phyloP scores from a whole-genome alignment of 108 stramenopile genomes.

The Schizochytrium sp. region DNA sequence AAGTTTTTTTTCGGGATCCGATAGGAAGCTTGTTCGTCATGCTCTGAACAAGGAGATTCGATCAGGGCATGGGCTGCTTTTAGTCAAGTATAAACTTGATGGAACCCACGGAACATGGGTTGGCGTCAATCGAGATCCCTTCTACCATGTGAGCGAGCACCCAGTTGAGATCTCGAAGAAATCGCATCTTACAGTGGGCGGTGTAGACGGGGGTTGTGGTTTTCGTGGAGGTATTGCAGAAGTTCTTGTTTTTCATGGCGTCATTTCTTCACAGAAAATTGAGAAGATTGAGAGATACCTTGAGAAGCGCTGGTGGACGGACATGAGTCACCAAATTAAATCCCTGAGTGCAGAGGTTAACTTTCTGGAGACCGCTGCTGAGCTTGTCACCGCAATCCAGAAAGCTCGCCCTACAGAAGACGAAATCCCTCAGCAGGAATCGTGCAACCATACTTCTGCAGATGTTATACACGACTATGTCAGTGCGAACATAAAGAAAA shows the following conservation, averaged over 20 bases:
- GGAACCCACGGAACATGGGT: neutral
- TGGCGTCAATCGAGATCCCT: constrained; percentile 33
- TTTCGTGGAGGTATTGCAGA: constrained; percentile 29
- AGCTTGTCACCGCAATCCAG: too few species aligned
- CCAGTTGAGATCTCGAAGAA: constrained; percentile 14
- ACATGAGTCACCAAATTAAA: neutral
- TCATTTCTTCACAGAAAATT: neutral
- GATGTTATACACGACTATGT: too few species aligned
- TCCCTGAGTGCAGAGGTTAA: neutral
- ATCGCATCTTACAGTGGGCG: constrained; percentile 19
- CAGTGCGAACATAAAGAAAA: too few species aligned
- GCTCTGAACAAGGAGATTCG: neutral
- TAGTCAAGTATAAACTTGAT: constrained; percentile 43
- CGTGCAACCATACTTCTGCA: too few species aligned
- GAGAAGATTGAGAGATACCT: neutral
- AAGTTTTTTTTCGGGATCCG: constrained; percentile 1
- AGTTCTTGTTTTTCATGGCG: neutral
- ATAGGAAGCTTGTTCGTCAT: neutral
- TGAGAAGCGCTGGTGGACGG: constrained; percentile 35
- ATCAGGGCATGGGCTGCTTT: neutral
- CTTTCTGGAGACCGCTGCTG: neutral
- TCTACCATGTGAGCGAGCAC: neutral
- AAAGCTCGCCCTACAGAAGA: too few species aligned
- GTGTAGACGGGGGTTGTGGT: constrained; percentile 51
- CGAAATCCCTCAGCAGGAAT: too few species aligned